Conservation (phyloP, 2,329 filamentous ascomycete species). For the Bipolaris zeicola region DNA sequence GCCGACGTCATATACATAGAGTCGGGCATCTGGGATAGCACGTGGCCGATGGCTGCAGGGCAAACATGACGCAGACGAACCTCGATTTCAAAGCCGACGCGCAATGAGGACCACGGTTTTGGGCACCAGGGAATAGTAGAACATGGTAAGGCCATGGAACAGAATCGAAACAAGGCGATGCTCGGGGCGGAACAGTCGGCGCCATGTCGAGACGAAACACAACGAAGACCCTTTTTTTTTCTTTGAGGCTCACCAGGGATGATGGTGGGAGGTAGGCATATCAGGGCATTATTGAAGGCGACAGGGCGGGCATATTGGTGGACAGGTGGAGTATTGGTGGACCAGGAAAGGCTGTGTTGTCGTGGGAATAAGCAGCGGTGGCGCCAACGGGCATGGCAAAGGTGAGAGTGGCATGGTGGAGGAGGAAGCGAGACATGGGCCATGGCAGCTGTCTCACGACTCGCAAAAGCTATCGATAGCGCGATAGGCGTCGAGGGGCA, state of each 20-base stretch:
- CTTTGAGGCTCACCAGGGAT: slow-evolving; percentile 1
- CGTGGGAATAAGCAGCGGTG: neutral
- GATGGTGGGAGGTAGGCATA: neutral
- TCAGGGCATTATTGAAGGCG: slow-evolving; percentile 3
- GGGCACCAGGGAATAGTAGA: neutral
- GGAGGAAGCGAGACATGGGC: no score
- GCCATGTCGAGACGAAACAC: neutral
- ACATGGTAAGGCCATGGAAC: neutral
- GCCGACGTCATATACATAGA: slow-evolving; percentile 7
- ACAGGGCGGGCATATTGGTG: neutral
- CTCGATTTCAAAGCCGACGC: slow-evolving; percentile 5
- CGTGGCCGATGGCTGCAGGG: slow-evolving; percentile 5
- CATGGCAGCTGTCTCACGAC: neutral
- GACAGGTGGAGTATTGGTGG: slow-evolving; percentile 3
- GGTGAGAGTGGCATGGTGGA: no score
- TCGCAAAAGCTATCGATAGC: slow-evolving; percentile 18
- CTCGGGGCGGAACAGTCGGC: neutral
- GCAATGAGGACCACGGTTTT: neutral
- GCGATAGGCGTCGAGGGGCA: slow-evolving; percentile 18
- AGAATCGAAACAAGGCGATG: neutral
- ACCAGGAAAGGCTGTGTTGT: neutral
- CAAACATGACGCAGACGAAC: neutral
- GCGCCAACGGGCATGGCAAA: neutral
- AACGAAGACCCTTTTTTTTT: neutral
- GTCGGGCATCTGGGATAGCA: neutral